Percentiles rank a stretch among this genome's conserved stretches.
phyloP scores from a whole-genome alignment of 495 filamentous ascomycete genomes.

The Margaritispora aquatica region DNA sequence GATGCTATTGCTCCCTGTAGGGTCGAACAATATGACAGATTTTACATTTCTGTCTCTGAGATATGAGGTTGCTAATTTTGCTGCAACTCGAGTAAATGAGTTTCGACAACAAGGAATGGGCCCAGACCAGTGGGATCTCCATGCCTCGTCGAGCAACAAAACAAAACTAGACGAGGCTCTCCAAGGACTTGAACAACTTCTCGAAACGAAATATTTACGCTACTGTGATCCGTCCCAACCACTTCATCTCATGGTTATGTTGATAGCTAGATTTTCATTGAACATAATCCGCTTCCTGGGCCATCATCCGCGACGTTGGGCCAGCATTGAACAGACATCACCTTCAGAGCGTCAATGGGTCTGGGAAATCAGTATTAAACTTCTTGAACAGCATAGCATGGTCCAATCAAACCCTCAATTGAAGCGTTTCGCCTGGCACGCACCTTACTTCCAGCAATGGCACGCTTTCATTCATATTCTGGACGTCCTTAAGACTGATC shows the following conservation, averaged over 20 bases:
- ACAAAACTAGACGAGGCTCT: slow-evolving; percentile 49
- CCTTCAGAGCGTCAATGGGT: slow-evolving; percentile 51
- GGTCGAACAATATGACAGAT: slow-evolving; percentile 59
- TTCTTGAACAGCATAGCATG: slow-evolving; percentile 62
- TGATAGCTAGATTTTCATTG: slow-evolving; percentile 54
- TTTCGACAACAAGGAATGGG: slow-evolving; percentile 21
- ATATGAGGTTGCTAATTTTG: slow-evolving; percentile 47
- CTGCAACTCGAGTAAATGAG: slow-evolving; percentile 16
- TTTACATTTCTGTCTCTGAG: slow-evolving; percentile 69
- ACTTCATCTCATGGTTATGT: slow-evolving; percentile 61
- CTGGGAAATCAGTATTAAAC: slow-evolving; percentile 64
- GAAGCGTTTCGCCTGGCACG: slow-evolving; percentile 69
- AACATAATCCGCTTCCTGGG: slow-evolving; percentile 27
- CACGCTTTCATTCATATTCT: slow-evolving; percentile 71
- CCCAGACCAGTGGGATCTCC: not conserved
- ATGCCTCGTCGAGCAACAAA: slow-evolving; percentile 24
- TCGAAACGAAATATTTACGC: slow-evolving; percentile 63
- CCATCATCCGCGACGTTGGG: slow-evolving; percentile 20
- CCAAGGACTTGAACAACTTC: slow-evolving; percentile 52
- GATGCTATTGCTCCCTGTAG: slow-evolving; percentile 62
- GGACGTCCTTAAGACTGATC: slow-evolving; percentile 68
- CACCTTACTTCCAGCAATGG: slow-evolving; percentile 70
- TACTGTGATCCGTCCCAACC: slow-evolving; percentile 52
- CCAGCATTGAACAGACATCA: slow-evolving; percentile 19
- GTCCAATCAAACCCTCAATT: slow-evolving; percentile 55